Base-by-base conservation (phyloP, 352 stramenopile species). In the Phytophthora meadii region DNA sequence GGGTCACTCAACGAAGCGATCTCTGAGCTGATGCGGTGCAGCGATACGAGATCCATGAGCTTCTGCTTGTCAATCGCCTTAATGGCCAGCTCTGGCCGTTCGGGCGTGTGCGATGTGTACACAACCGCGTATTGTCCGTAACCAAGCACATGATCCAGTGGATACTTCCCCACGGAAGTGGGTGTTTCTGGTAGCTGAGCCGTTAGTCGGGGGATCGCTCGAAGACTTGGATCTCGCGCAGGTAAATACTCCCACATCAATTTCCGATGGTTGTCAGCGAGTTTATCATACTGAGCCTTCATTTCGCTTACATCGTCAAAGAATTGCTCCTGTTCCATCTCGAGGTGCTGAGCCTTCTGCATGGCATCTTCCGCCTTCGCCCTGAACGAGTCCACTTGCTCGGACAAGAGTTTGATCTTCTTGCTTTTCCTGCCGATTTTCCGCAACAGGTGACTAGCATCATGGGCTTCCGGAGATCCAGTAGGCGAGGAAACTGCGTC, bases 1-100 rank as follows among this genome's bases (percentile, higher is more conserved):
- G 76, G 70, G 57, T 91, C 88, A n/a, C 70, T 72, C 7, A 97
- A 61, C 19, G 90, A 82, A n/a, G 76, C 48, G 45, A 96, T 89
- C 72, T 97, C 90, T 3, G 78, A 83, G 58, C 88, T 89, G 66
- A 97, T 68, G 34, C 90, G 87, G 39, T 91, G 64, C 15, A 95
- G 68, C 27, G 84, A 84, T 12, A 89, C 75, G 5, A 95, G 70
- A 54, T 93, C 81, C 9, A 78, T 54, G 12, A 97, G 78, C 47
- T 90, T 94, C 22, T 86, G 76, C 63, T 97, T 97, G 65, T 93
- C 75, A 24, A 96, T 93, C 25, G 87, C 81, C 61, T 97, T 97
- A 44, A 96, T 65, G 1, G 90, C 90, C 25, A 93, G 73, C 1
- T 72, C 44, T 2, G 69, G 19, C 0, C 68, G 42, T 9, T 75